phyloP scores from a whole-genome alignment of 805 yeast genomes.

The Zygosaccharomyces gambellarensis region DNA sequence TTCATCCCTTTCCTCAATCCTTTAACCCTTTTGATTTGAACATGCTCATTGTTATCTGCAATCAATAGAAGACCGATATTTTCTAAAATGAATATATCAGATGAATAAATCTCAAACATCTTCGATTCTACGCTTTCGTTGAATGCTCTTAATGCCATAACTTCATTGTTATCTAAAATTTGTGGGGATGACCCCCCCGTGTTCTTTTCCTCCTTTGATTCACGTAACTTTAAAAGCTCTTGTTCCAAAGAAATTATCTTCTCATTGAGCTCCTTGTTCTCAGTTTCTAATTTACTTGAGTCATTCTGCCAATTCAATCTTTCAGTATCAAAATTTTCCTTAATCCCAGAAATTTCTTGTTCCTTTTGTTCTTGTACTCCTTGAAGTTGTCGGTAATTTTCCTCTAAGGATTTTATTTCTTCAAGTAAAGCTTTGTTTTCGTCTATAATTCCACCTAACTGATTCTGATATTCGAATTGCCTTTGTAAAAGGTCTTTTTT shows the following conservation, averaged over 20 bases:
- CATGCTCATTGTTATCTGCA: constrained; percentile 33
- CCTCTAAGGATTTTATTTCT: constrained; percentile 14
- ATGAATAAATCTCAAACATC: constrained; percentile 38
- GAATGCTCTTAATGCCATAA: neutral
- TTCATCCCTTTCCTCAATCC: constrained; percentile 56
- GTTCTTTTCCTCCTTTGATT: neutral
- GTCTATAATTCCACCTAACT: constrained; percentile 9
- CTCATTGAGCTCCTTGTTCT: constrained; percentile 1
- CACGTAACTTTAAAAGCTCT: constrained; percentile 2
- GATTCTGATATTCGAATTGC: constrained; percentile 26
- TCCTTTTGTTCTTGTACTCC: constrained; percentile 47
- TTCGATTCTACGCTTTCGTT: constrained; percentile 7
- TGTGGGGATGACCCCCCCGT: neutral
- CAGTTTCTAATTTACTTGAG: neutral
- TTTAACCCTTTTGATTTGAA: constrained; percentile 67
- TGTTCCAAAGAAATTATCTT: constrained; percentile 3
- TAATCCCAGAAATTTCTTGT: neutral
- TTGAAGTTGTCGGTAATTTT: constrained; percentile 43
- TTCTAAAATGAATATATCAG: constrained; percentile 57
- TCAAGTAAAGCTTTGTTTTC: constrained; percentile 14
- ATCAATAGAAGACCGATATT: constrained; percentile 63
- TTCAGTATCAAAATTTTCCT: neutral
- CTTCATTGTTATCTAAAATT: neutral
- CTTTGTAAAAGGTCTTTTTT: constrained; percentile 16
- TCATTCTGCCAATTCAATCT: neutral